Evolutionary conservation across 331 rosid species (phyloP).

Genomic region (Pyracantha coccinea): DNA sequence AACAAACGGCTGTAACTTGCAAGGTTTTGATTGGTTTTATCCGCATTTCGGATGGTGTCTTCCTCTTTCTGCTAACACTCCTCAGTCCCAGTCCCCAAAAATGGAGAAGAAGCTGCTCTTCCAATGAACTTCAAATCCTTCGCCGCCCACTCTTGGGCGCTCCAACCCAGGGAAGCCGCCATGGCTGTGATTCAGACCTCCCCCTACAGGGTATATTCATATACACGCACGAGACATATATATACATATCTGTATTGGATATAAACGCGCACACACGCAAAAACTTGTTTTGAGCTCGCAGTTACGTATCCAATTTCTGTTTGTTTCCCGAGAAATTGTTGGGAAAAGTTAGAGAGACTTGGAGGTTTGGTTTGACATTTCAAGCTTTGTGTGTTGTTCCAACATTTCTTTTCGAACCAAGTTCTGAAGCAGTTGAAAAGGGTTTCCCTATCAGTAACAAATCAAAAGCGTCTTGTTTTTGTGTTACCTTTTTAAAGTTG

Average conservation of each 20-base stretch:
- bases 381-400: background rate
- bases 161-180: constrained; percentile 38
- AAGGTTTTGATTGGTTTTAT: constrained; percentile 17
- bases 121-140: constrained; percentile 40
- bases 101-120: constrained; percentile 17
- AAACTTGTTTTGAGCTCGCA: background rate
- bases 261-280: background rate
- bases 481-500: background rate
- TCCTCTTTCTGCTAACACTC: constrained; percentile 14
- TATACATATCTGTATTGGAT: background rate
- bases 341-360: background rate
- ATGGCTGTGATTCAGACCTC: constrained; percentile 47
- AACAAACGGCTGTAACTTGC: constrained; percentile 2
- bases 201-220: constrained; percentile 45
- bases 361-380: background rate
- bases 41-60: constrained; percentile 9
- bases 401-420: background rate
- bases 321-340: constrained; percentile 1
- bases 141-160: constrained; percentile 35
- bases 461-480: too few species aligned
- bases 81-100: background rate
- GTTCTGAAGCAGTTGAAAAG: too few species aligned
- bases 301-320: background rate
- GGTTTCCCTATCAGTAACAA: too few species aligned
- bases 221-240: background rate